Base-by-base conservation (phyloP, 1,139 yeast genomes). In the Magnusiomyces suaveolens region DNA sequence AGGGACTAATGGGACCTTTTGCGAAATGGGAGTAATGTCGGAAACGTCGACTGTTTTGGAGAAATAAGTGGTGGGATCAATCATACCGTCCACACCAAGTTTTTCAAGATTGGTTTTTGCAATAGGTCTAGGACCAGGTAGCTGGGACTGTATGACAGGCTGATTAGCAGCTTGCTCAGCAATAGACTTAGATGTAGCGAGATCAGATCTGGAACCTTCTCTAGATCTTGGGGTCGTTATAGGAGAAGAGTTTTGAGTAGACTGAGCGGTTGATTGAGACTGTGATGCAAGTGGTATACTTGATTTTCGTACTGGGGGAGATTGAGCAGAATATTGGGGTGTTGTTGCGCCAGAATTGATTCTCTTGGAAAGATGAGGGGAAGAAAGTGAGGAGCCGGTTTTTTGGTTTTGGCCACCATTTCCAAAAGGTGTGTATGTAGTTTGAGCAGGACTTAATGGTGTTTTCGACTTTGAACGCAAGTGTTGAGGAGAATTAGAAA, bases 21-120 rank as follows among this genome's bases (percentile, higher is more conserved):
- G 49, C 59, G 63, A 47, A 25, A 51, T 43, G 21, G 54, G 54
- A 12, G 47, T 51, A 56, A 47, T 54, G 51, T 46, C 55, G 29
- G 75, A 78, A 66, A 79, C 87, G 2, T 83, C 77, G n/a, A 87
- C 62, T 23, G 62, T 53, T 25, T 63, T 74, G 60, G 88, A 89
- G 2, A 87, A 87, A 62, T 79, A 79, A 33, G 80, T 65, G 48
- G 75, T 73, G 0, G 97, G 95, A 60, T 84, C 84, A 43, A 74
- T 77, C 23, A 51, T 55, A 4, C 57, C 59, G 18, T 52, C 29
- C n/a, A 62, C 64, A n/a, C 67, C 67, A 67, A 50, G 73, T 70
- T 48, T 75, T 75, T 26, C 78, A 72, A 52, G 75, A 64, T 51
- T 71, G 59, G 51, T 69, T 67, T 44, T 70, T 68, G 53, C 76